Evolutionary conservation across 2,329 filamentous ascomycete genomes (phyloP).

Genomic region (Neonectria hederae): DNA sequence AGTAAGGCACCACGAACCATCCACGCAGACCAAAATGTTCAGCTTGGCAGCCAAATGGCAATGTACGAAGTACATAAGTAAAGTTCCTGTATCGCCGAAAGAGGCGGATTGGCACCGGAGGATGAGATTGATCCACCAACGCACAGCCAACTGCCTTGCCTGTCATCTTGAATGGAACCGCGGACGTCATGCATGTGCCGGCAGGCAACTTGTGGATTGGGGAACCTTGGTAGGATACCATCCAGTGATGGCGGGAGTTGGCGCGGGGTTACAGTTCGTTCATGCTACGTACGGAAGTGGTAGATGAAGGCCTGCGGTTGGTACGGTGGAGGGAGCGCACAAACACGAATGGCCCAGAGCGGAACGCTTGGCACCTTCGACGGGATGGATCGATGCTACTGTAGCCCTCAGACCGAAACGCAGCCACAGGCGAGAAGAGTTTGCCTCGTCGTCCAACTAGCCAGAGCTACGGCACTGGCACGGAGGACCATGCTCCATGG

Average conservation of each 20-base stretch:
- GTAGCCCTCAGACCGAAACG: conserved; percentile 13
- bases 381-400: conserved; percentile 22
- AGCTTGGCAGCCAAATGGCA: conserved; percentile 18
- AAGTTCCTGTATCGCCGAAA: conserved; percentile 10
- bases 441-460: conserved; percentile 15
- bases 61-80: too few species aligned
- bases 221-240: conserved; percentile 29
- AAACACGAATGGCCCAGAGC: conserved; percentile 22
- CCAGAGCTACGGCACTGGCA: conserved; percentile 24
- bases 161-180: conserved; percentile 27
- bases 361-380: conserved; percentile 17
- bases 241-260: conserved; percentile 29
- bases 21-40: conserved; percentile 8
- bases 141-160: conserved; percentile 27
- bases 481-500: conserved; percentile 15
- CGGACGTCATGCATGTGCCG: conserved; percentile 37
- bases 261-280: conserved; percentile 24
- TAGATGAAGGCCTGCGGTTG: conserved; percentile 15
- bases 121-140: conserved; percentile 34
- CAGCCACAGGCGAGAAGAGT: conserved; percentile 18
- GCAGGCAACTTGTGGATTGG: conserved; percentile 37
- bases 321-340: conserved; percentile 19
- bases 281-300: conserved; percentile 2
- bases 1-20: not conserved
- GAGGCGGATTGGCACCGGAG: conserved; percentile 14